Percentiles rank a stretch among this genome's conserved stretches.
Conservation (phyloP, 768 basidiomycete species). For the Mycena galericulata region DNA sequence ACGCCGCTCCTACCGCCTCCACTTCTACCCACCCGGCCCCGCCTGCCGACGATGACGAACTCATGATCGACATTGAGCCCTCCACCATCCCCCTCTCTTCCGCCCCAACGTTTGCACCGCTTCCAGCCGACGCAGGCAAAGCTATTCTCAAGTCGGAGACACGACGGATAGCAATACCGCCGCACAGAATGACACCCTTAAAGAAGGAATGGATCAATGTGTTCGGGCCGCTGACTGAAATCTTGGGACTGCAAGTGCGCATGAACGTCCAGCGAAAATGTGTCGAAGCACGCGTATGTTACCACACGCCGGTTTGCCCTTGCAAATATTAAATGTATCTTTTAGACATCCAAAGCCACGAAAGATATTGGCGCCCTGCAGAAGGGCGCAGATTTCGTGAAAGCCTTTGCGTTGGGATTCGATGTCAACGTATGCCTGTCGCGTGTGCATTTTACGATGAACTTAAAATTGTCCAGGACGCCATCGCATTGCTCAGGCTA, state of each 20-base stretch:
- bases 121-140: constrained; percentile 68
- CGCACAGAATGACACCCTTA: constrained; percentile 96
- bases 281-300: constrained; percentile 91
- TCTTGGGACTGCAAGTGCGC: constrained; percentile 93
- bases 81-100: constrained; percentile 55
- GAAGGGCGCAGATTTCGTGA: constrained; percentile 97
- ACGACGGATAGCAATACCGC: constrained; percentile 92
- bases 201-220: constrained; percentile 97
- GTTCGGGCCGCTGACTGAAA: constrained; percentile 95
- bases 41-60: constrained; percentile 65
- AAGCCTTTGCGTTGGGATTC: constrained; percentile 94
- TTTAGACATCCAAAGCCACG: constrained; percentile 93
- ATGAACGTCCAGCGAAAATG: constrained; percentile 94
- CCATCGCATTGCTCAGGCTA: constrained; percentile 92
- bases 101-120: constrained; percentile 77
- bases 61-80: constrained; percentile 70
- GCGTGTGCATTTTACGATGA: neutral
- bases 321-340: neutral
- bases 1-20: constrained; percentile 36
- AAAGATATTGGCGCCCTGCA: constrained; percentile 94
- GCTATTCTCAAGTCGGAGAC: constrained; percentile 81
- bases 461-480: constrained; percentile 70
- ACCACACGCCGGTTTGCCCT: neutral
- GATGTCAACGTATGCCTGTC: constrained; percentile 83
- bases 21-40: constrained; percentile 23